Evolutionary conservation across 495 filamentous ascomycete genomes (phyloP), one percentile per base, ranked within the genome.

Genomic region (Penicillium canariense): DNA sequence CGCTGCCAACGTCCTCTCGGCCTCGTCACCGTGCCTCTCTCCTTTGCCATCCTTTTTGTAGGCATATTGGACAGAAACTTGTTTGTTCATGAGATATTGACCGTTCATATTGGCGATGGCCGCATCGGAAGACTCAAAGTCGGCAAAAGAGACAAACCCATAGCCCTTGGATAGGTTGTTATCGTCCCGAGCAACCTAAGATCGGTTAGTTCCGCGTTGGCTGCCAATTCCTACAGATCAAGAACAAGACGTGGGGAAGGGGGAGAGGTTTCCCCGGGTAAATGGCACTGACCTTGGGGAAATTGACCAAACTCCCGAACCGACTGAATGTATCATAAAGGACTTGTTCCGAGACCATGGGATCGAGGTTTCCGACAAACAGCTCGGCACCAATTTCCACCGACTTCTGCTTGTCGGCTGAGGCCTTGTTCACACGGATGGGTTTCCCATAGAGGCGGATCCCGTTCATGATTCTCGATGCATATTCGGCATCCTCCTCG

Each of bases 21-120:
- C 94, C 65, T 92, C 79, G 63, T 98, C 94, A 54, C 94, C 94
- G 67, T 98, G 94, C 25, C 95, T 81, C 74, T 97, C 94, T 55
- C 93, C 92, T 73, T 96, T 96, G 38, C 95, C 94, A 64, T 98
- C 95, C 71, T 97, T 97, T 81, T 98, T 98, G 79, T 96, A 98
- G 35, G 94, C 94, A 70, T 98, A 98, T 68, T 98, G 93, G 36
- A 97, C 95, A 2, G 86, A 88, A 60, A 96, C 85, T 63, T 94
- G 86, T 72, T 96, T 96, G 76, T 96, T 96, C 84, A 95, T 94
- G 45, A 98, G 81, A 71, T 91, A 96, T 70, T 97, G 93, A 48
- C 91, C 90, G 68, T 97, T 89, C 92, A 98, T 96, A 63, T 90
- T 90, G 47, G 83, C 77, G 50, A 95, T 88, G 26, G 94, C 95